Evolutionary conservation across 768 basidiomycete species (phyloP), one percentile per base, ranked within the genome.

Genomic region (Kwoniella sp.): DNA sequence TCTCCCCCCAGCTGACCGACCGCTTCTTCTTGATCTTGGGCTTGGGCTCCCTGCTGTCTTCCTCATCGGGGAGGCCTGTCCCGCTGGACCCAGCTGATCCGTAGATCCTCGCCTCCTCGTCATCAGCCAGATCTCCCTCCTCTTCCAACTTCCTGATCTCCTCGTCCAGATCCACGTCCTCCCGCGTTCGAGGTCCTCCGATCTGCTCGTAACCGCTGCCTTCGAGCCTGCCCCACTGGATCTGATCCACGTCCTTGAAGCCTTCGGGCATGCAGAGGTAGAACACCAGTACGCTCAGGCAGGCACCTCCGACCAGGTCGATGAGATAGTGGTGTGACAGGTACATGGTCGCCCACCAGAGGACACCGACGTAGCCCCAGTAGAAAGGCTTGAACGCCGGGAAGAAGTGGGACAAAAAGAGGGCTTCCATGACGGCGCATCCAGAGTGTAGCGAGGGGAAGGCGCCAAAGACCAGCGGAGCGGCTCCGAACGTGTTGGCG

Each of bases 341-440:
- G 78, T 93, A 96, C 93, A 98, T 98, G 20, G 93, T 96, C 9
- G 88, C 85, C 95, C 95, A 99, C 73, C 93, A 98, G 3, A 99
- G 81, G 15, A 88, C 76, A 5, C 82, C 83, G 2, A 84, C 84
- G 75, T 98, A 99, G 1, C 76, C 78, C 88, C 90, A 96, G 20
- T 84, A 83, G 59, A 80, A 84, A 2, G 77, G 77, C 42, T 70
- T 70, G 27, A 79, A 79, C 55, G 80, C 79, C 0, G 89, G 88
- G 82, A 96, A 98, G 77, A 98, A 96, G 76, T 98, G 90, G 17
- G 87, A 83, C 47, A 96, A 76, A 80, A 92, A 92, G 42, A 99
- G 80, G 0, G 91, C 93, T 61, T 89, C 89, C 62, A 96, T 82
- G 3, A 92, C 95, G 2, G 88, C 88, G 70, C 83, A 86, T 2